Base-by-base conservation (phyloP, 2,329 filamentous ascomycete species). In the Fusarium multiceps region DNA sequence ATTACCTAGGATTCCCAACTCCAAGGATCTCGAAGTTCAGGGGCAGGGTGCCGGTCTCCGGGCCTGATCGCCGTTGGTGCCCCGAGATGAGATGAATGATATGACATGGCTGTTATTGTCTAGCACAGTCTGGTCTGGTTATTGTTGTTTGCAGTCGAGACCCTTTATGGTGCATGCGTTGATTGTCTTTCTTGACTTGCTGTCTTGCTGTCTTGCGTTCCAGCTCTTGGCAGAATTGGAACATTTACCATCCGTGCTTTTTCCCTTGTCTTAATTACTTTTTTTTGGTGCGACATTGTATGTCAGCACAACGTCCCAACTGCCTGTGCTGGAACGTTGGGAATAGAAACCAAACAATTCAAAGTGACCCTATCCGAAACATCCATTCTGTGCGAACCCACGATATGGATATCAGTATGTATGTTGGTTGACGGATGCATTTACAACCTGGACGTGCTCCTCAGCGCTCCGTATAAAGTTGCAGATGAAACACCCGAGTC, bases 401-500 rank as follows among this genome's bases (percentile, higher is more conserved):
- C 25, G 30, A 27, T 20, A 21, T n/a, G 34, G 34, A 37, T n/a
- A 37, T 37, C 18, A 18, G 4, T n/a, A 37, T 37, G 34, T 12
- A 37, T n/a, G 34, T 37, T 37, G 34, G 18, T 42, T 48, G 47
- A 46, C 25, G 42, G 28, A 48, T 37, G 23, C 20, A n/a, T 21
- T 42, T 51, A 51, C 30, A 37, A 37, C 51, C 49, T 34, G 32
- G 50, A 58, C 45, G 21, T 34, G 48, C 37, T 41, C 14, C 53
- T 28, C 47, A 37, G 14, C 20, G 32, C 30, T 50, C 16, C n/a
- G 48, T 21, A 66, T 53, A 65, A 40, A 55, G 59, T 51, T 42
- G 8, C 28, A 43, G 34, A 62, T 71, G 59, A 71, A 71, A 71
- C 68, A 51, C 59, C 56, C 50, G 51, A 63, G 46, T 56, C 59